Base-by-base conservation (phyloP, 2,329 filamentous ascomycete genomes). In the Ophiosphaerella korrae region DNA sequence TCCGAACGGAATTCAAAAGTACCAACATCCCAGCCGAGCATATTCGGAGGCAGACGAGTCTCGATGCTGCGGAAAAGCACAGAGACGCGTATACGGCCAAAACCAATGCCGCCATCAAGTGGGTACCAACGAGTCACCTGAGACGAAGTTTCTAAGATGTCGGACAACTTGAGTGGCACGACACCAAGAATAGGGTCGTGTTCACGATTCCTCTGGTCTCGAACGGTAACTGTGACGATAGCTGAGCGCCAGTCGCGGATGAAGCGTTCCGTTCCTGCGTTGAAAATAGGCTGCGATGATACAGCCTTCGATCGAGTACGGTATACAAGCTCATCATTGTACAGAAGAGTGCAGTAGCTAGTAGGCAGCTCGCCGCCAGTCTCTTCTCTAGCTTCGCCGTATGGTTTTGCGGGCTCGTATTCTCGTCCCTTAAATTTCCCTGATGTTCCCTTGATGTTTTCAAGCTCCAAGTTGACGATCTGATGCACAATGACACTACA, bases 141-240 rank as follows among this genome's bases (percentile, higher is more conserved):
- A 38, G 91, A 96, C 59, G 86, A 88, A 0, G 88, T 95, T 63
- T 93, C 86, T 18, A 99, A 79, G n/a, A 97, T 82, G 42, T 97
- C 91, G 0, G 90, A 89, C 0, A 97, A 74, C 71, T 92, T 94
- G 52, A 99, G 78, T 1, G 92, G 91, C 1, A 97, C 89, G 4
- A 97, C 89, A 35, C 94, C 94, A 29, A 97, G 84, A 53, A 99
- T 91, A 0, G 94, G 93, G 60, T 97, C 94, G 63, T 97, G 93
- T 74, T 99, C 88, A 46, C 93, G 84, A 73, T 97, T 90, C 31
- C 93, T 86, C 9, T 89, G 86, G 70, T 97, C 93, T 23, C 94
- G 88, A 13, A 97, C 92, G 1, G 90, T 89, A 42, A 97, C 82
- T 0, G 92, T 97, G 46, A 96, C 82, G 50, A 97, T 89, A 39